Percentiles rank a stretch among this genome's conserved stretches.
Conservation (phyloP, 345 rosid species). For the Durio zibethinus region DNA sequence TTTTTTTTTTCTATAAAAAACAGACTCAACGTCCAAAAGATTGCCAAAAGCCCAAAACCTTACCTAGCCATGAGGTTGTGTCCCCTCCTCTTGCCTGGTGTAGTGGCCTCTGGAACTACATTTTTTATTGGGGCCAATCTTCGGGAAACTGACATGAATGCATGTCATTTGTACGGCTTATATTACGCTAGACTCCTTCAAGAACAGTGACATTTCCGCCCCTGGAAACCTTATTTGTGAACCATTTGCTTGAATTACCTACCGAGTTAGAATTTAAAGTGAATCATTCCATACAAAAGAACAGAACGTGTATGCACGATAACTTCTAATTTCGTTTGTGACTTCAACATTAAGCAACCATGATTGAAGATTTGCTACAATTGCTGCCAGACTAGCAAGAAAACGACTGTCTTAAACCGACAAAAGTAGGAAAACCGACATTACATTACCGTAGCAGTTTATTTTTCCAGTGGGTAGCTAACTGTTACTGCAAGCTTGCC, state of each 20-base stretch:
- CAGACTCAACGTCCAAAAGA: too few species aligned
- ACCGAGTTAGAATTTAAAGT: not conserved
- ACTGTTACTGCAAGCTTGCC: not conserved
- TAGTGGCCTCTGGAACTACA: not conserved
- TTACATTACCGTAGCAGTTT: not conserved
- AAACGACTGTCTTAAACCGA: slow-evolving; percentile 1
- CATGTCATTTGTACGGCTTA: slow-evolving; percentile 12
- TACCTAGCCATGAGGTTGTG: not conserved
- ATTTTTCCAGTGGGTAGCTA: not conserved
- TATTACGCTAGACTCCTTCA: not conserved
- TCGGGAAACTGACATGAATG: not conserved
- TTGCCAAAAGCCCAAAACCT: too few species aligned
- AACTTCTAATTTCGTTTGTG: not conserved
- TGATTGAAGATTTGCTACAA: not conserved
- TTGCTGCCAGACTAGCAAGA: slow-evolving; percentile 4
- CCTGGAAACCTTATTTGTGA: not conserved
- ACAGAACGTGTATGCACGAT: not conserved
- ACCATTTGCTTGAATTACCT: slow-evolving; percentile 1
- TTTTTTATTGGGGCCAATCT: not conserved
- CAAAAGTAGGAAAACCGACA: not conserved
- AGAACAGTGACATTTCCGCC: not conserved
- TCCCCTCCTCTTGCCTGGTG: not conserved
- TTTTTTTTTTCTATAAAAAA: too few species aligned
- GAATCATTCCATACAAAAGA: not conserved
- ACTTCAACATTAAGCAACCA: not conserved